These are phyloP conservation scores for Penicillium turbatum DNA, from an alignment of 495 filamentous ascomycete species.

Conservation along the genomic window DNA sequence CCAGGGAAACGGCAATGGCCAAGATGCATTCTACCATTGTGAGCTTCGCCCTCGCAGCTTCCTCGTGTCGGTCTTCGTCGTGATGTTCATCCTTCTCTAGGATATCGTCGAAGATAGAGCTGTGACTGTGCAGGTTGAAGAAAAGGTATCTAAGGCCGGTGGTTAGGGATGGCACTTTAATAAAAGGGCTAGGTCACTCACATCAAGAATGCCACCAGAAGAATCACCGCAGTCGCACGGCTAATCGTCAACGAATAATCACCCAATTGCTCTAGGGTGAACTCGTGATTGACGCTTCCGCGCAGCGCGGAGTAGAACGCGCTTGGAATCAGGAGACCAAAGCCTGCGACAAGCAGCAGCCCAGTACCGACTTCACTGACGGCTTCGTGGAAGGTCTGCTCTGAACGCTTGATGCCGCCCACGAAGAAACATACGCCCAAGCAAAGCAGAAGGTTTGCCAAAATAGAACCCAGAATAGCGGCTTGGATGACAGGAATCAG, in stretches of 20 bases:
- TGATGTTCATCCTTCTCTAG: conserved; percentile 67
- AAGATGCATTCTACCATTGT: conserved; percentile 72
- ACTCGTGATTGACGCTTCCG: conserved; percentile 29
- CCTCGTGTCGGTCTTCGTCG: conserved; percentile 64
- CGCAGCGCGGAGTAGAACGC: conserved; percentile 65
- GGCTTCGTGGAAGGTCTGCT: conserved; percentile 67
- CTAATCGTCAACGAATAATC: conserved; percentile 61
- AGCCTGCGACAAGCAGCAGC: conserved; percentile 73
- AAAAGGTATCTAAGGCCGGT: conserved; percentile 55
- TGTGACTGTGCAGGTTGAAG: conserved; percentile 81
- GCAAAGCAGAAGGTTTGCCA: conserved; percentile 75
- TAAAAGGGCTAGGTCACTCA: conserved; percentile 16
- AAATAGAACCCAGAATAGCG: conserved; percentile 74
- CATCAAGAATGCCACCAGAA: conserved; percentile 70
- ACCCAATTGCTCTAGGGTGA: conserved; percentile 38
- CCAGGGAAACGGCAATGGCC: conserved; percentile 61
- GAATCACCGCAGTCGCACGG: conserved; percentile 68
- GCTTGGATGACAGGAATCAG: conserved; percentile 72
- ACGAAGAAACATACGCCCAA: conserved; percentile 74
- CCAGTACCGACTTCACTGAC: conserved; percentile 79
- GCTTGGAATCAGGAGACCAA: conserved; percentile 78
- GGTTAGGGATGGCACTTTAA: conserved; percentile 10
- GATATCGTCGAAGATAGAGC: conserved; percentile 69
- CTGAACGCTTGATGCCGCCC: conserved; percentile 62
- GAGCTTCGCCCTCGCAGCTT: conserved; percentile 62